phyloP scores from a whole-genome alignment of 1,284 basidiomycete genomes.

The Kalmanozyma brasiliensis region DNA sequence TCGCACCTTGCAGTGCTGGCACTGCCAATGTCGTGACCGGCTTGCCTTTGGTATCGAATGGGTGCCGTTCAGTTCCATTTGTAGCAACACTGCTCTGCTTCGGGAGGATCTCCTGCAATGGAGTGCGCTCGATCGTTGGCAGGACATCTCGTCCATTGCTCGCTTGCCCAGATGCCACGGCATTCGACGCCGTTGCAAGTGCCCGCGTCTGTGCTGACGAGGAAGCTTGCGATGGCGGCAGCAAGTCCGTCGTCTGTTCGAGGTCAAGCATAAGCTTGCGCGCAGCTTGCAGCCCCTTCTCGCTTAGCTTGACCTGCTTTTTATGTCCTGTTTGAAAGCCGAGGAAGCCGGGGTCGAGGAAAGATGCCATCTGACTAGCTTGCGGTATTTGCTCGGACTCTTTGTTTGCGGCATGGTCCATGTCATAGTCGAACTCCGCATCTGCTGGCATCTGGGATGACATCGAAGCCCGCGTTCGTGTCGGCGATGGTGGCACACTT shows the following conservation, averaged over 20 bases:
- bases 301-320: slow-evolving; percentile 32
- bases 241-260: slow-evolving; percentile 15
- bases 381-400: slow-evolving; percentile 6
- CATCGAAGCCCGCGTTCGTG: not conserved
- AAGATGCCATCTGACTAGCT: slow-evolving; percentile 27
- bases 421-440: not conserved
- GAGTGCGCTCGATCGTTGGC: slow-evolving; percentile 2
- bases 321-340: slow-evolving; percentile 37
- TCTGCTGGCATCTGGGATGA: not conserved
- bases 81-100: slow-evolving; percentile 4
- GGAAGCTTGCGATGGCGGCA: slow-evolving; percentile 19
- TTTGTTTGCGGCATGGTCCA: not conserved
- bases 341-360: slow-evolving; percentile 30
- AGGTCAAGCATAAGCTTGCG: slow-evolving; percentile 32
- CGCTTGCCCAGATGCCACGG: not conserved
- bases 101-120: slow-evolving; percentile 27
- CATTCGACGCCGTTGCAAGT: not conserved
- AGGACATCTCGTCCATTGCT: not conserved
- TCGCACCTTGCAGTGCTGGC: not conserved
- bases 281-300: slow-evolving; percentile 30
- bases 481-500: slow-evolving; percentile 7
- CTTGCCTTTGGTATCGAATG: not conserved
- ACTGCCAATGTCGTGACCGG: not conserved
- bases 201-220: slow-evolving; percentile 6
- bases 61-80: not conserved